phyloP scores from a whole-genome alignment of 805 yeast species.

The Myxozyma nipponensis region DNA sequence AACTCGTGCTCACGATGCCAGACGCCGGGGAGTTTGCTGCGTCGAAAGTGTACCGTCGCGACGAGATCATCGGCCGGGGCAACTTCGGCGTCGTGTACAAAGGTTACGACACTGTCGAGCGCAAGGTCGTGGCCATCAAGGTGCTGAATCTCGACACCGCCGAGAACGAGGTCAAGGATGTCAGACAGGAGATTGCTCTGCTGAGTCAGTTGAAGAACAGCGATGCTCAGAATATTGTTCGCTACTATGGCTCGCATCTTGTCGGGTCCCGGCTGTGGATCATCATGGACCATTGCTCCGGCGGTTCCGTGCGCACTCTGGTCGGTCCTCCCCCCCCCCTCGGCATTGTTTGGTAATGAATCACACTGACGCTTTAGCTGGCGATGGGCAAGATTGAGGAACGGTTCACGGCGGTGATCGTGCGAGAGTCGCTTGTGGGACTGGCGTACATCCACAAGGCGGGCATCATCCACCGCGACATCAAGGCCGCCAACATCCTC shows the following conservation, averaged over 20 bases:
- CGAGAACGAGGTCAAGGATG: conserved; percentile 91
- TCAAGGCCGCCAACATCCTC: conserved; percentile 92
- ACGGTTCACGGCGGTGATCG: conserved; percentile 72
- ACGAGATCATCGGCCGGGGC: conserved; percentile 92
- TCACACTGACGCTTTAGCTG: conserved; percentile 4
- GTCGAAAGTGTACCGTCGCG: conserved; percentile 53
- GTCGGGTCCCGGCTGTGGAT: conserved; percentile 94
- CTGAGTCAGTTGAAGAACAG: conserved; percentile 68
- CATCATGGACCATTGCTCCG: conserved; percentile 95
- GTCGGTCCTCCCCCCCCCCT: conserved; percentile 10
- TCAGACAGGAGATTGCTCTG: conserved; percentile 87
- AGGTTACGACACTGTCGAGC: conserved; percentile 55
- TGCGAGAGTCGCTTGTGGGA: conserved; percentile 76
- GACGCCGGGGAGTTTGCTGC: conserved; percentile 2
- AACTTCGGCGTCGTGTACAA: conserved; percentile 96
- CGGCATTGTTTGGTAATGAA: not conserved
- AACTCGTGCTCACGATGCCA: no score
- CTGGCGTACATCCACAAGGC: conserved; percentile 76
- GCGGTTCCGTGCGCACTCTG: conserved; percentile 87
- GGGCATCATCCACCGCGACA: conserved; percentile 93
- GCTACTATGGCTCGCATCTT: conserved; percentile 82
- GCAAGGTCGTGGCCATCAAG: conserved; percentile 85
- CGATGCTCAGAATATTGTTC: conserved; percentile 82
- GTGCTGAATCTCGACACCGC: conserved; percentile 88
- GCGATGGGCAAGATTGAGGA: conserved; percentile 75